Percentiles rank a stretch among this genome's conserved stretches.
These are phyloP conservation scores for Lachnellula occidentalis DNA, from an alignment of 2,329 filamentous ascomycete species.

Conservation along the genomic window DNA sequence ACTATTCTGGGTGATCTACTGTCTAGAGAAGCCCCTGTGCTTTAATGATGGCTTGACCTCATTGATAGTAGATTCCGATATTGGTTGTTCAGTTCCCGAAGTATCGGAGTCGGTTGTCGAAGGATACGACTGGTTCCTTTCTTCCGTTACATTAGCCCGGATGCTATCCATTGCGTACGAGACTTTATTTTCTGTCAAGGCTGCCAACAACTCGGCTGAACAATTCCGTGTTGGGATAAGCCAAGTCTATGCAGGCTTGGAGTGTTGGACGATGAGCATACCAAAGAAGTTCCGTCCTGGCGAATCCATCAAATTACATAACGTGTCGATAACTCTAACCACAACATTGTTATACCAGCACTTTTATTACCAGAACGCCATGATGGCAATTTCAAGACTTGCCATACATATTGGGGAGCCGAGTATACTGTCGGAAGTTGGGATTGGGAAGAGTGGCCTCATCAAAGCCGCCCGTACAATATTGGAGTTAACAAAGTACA, in stretches of 20 bases:
- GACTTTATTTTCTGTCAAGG: constrained; percentile 33
- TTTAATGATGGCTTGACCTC: constrained; percentile 32
- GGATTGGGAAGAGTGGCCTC: constrained; percentile 22
- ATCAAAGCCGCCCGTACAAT: constrained; percentile 31
- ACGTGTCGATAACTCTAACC: constrained; percentile 11
- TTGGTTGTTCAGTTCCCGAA: constrained; percentile 33
- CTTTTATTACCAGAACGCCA: constrained; percentile 30
- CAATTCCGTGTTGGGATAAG: constrained; percentile 22
- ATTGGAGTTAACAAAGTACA: constrained; percentile 32
- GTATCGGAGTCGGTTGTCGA: constrained; percentile 31
- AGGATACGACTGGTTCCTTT: constrained; percentile 34
- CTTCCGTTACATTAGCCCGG: constrained; percentile 29
- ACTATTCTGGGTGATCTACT: constrained; percentile 38
- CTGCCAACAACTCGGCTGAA: constrained; percentile 20
- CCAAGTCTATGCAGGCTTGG: constrained; percentile 23
- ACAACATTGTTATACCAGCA: constrained; percentile 27
- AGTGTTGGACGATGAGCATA: constrained; percentile 30
- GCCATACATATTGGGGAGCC: constrained; percentile 25
- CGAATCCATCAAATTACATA: constrained; percentile 16
- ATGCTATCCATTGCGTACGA: constrained; percentile 32
- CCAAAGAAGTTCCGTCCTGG: constrained; percentile 31
- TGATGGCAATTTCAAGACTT: constrained; percentile 31
- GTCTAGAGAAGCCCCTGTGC: constrained; percentile 33
- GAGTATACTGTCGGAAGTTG: constrained; percentile 8
- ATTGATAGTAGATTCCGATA: constrained; percentile 35